These are phyloP conservation scores for Emergomyces pasteurianus DNA, from an alignment of 2,329 filamentous ascomycete genomes.

Conservation along the genomic window DNA sequence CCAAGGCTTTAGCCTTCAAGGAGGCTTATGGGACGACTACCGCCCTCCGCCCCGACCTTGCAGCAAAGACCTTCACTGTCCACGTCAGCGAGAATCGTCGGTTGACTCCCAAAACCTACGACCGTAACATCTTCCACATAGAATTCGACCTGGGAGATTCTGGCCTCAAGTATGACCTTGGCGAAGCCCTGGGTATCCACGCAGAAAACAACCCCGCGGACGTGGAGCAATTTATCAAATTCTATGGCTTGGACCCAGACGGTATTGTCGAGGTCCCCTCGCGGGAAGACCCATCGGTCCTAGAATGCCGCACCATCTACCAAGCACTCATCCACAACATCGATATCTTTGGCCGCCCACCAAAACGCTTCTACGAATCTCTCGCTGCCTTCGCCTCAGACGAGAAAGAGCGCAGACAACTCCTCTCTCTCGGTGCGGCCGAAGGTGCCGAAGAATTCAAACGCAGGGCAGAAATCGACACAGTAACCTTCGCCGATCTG, in stretches of 20 bases:
- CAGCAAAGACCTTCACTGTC: constrained; percentile 75
- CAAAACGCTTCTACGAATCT: constrained; percentile 94
- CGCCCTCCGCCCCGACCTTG: constrained; percentile 69
- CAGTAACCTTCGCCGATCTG: constrained; percentile 79
- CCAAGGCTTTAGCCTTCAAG: constrained; percentile 84
- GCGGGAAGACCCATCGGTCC: constrained; percentile 58
- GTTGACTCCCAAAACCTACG: constrained; percentile 75
- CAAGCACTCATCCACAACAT: constrained; percentile 86
- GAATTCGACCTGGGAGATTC: constrained; percentile 92
- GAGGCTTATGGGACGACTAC: constrained; percentile 72
- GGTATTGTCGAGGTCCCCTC: constrained; percentile 86
- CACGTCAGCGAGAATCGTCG: constrained; percentile 92
- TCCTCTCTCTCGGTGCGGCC: constrained; percentile 62
- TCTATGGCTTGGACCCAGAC: constrained; percentile 71
- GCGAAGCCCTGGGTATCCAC: constrained; percentile 92
- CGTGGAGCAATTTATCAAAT: constrained; percentile 74
- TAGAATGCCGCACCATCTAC: constrained; percentile 85
- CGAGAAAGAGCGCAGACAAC: constrained; percentile 66
- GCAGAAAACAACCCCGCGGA: constrained; percentile 77
- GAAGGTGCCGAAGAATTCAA: constrained; percentile 87
- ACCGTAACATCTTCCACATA: constrained; percentile 99
- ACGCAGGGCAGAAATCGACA: constrained; percentile 80
- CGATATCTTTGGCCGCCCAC: constrained; percentile 91
- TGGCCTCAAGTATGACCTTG: constrained; percentile 90
- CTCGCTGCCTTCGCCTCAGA: constrained; percentile 78